Evolutionary conservation across 140 eudicot genomes (phyloP).

Genomic region (Cichorium intybus): DNA sequence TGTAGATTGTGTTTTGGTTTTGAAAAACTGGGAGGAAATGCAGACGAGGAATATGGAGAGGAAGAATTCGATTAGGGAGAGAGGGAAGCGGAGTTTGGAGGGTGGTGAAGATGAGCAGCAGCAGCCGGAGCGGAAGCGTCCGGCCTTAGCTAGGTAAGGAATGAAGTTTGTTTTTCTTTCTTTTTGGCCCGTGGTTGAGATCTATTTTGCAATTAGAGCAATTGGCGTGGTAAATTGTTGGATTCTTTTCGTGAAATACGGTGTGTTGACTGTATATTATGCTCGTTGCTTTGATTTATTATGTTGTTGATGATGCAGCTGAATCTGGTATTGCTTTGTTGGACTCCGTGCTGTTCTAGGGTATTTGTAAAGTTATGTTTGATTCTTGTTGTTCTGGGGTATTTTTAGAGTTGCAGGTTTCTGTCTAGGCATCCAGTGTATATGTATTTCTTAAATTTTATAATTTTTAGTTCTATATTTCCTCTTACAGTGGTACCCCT

Average conservation of each 20-base stretch:
- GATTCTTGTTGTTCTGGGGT: no score
- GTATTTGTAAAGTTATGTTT: not conserved
- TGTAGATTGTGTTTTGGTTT: conserved; percentile 25
- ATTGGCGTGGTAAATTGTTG: not conserved
- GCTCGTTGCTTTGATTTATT: not conserved
- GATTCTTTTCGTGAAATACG: not conserved
- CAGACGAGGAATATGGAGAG: conserved; percentile 94
- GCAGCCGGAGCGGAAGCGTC: conserved; percentile 80
- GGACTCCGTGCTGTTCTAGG: conserved; percentile 3
- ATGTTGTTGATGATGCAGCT: conserved; percentile 11
- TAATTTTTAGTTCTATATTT: not conserved
- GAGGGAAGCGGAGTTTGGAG: conserved; percentile 77
- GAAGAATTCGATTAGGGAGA: conserved; percentile 66
- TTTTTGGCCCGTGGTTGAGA: conserved; percentile 4
- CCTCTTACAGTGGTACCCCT: not conserved
- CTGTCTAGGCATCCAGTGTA: no score
- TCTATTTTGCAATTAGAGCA: conserved; percentile 1
- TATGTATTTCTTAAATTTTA: no score
- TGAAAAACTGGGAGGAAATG: conserved; percentile 40
- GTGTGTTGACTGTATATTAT: not conserved
- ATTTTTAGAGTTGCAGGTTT: no score
- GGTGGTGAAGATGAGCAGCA: conserved; percentile 52
- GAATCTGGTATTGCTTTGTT: not conserved
- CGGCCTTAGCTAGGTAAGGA: conserved; percentile 89
- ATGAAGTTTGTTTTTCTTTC: not conserved